These are phyloP conservation scores for Fomitopsis betulina DNA, from an alignment of 1,284 basidiomycete genomes.

Conservation along the genomic window DNA sequence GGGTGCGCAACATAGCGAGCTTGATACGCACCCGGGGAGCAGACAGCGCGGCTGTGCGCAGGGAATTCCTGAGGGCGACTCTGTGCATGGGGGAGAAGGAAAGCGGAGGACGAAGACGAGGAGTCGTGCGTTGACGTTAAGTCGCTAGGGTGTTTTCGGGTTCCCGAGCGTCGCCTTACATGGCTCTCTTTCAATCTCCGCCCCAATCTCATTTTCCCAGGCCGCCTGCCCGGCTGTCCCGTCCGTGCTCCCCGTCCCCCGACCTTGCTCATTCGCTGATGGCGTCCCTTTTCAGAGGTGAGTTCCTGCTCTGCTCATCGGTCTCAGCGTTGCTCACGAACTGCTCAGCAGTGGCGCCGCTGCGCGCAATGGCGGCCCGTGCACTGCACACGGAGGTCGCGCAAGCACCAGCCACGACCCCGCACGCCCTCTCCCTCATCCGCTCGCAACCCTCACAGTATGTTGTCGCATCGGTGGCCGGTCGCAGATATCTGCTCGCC, in stretches of 20 bases:
- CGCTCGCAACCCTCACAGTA: constrained; percentile 85
- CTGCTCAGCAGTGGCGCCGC: constrained; percentile 10
- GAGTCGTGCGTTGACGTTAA: constrained; percentile 21
- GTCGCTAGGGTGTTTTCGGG: constrained; percentile 17
- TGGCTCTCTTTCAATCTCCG: constrained; percentile 27
- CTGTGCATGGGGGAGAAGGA: constrained; percentile 72
- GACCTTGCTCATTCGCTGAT: constrained; percentile 20
- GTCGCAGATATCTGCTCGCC: constrained; percentile 84
- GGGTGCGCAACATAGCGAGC: constrained; percentile 13
- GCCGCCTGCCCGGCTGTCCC: constrained; percentile 8
- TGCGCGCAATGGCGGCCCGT: constrained; percentile 23
- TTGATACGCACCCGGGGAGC: constrained; percentile 50
- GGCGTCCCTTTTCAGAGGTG: constrained; percentile 28
- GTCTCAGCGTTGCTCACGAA: background rate
- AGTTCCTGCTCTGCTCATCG: constrained; percentile 9
- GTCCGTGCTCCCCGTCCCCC: constrained; percentile 14
- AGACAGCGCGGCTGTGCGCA: constrained; percentile 69
- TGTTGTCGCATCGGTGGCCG: constrained; percentile 85
- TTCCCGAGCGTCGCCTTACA: constrained; percentile 23
- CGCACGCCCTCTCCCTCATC: constrained; percentile 61
- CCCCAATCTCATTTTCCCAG: constrained; percentile 21
- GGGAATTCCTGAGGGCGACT: constrained; percentile 82
- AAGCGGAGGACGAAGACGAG: constrained; percentile 16
- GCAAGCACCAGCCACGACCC: constrained; percentile 23
- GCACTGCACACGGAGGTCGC: constrained; percentile 27